These are phyloP conservation scores for Geranium incanum DNA, from an alignment of 441 rosid species.

Conservation along the genomic window DNA sequence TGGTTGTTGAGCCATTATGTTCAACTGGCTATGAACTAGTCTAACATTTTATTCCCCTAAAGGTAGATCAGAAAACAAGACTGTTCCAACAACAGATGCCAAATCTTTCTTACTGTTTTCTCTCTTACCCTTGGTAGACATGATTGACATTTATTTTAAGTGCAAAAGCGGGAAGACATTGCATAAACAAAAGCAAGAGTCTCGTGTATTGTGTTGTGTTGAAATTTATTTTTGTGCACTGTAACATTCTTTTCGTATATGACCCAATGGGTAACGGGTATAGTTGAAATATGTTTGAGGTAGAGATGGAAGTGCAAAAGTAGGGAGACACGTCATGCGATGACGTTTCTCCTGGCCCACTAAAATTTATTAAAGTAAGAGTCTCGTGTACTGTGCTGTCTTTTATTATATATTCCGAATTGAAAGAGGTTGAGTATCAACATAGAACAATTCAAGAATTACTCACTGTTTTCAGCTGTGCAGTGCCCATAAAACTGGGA, in stretches of 20 bases:
- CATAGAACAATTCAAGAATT: background rate
- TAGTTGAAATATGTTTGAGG: too few relatives aligned
- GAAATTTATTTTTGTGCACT: too few relatives aligned
- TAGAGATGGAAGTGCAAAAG: too few relatives aligned
- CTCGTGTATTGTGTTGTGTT: too few relatives aligned
- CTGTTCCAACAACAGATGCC: background rate
- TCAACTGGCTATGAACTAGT: background rate
- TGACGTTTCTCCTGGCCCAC: background rate
- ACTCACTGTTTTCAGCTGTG: slow-evolving; percentile 24
- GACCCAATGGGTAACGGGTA: too few relatives aligned
- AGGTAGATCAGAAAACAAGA: background rate
- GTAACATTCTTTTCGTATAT: too few relatives aligned
- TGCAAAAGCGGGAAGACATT: background rate
- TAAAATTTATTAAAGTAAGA: background rate
- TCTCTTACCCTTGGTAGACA: background rate
- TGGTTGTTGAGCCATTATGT: background rate
- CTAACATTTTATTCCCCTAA: background rate
- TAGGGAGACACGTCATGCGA: too few relatives aligned
- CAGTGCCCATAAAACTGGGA: slow-evolving; percentile 11
- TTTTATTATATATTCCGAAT: background rate
- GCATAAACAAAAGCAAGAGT: too few relatives aligned
- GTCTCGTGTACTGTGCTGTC: background rate
- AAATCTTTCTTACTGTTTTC: background rate
- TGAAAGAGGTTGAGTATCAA: background rate
- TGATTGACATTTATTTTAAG: background rate